Base-by-base conservation (phyloP, 129 eudicot genomes). In the Mikania micrantha region DNA sequence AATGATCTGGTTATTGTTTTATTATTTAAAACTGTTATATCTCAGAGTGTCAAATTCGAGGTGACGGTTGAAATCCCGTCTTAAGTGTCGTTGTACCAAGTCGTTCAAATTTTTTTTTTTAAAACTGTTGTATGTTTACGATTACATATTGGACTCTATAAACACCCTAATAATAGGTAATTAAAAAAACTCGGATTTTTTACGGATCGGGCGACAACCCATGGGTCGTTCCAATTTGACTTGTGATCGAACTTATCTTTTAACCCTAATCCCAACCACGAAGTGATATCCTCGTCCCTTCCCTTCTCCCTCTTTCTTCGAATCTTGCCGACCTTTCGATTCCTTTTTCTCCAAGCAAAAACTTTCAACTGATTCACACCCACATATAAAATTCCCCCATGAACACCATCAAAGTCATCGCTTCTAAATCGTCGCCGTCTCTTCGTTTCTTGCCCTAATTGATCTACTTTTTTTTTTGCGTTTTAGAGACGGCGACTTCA, bases 401-500 rank as follows among this genome's bases (percentile, higher is more conserved):
- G 80, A 68, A 47, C 64, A 36, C 31, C 70, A 11, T 12, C 75
- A 60, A 76, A 68, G 64, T 76, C 80, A 68, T 76, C 80, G 80
- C 34, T 65, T 69, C 74, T 69, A 68, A 7, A 59, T 11, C 80
- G 80, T 76, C 80, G 80, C 74, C 80, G 80, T 76, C 75, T 76
- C 80, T 75, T 48, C 21, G 19, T 4, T 10, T 41, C n/a, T 28
- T 22, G 61, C 67, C 78, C 53, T 63, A 74, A 34, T 24, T 29
- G 50, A 41, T 1, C 6, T 41, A 11, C 2, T 27, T 59, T 35
- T 48, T 27, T 59, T 35, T 48, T 25, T 12, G 16, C 47, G 7
- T 16, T 76, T 48, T 64, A 60, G 80, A 76, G 80, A 76, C 80
- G 80, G 74, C 75, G 80, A 60, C 80, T 68, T 29, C 38, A 76